Base-by-base conservation (phyloP, 1,284 basidiomycete species). In the Sphaerobolus stellatus region DNA sequence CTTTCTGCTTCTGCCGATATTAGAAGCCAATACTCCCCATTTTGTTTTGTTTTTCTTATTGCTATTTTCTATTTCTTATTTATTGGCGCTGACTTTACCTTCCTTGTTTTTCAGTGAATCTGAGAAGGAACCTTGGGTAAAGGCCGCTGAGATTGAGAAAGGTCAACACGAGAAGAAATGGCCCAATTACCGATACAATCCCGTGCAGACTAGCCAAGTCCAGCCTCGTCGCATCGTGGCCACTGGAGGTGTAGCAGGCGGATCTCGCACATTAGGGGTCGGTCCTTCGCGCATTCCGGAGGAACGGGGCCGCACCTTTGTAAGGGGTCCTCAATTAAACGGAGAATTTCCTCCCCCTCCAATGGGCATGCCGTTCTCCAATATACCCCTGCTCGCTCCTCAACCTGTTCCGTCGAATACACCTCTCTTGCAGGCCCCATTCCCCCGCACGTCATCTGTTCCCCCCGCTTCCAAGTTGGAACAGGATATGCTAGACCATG, bases 181-280 rank as follows among this genome's bases (percentile, higher is more conserved):
- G 62, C 82, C 82, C 0, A 68, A 71, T 49, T 84, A 83, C 65
- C 71, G 74, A 57, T 84, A 78, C 59, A 60, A 64, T 2, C 77
- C 77, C 40, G 8, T 63, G 7, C 52, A 54, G 33, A 47, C 7
- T n/a, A 54, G 22, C 5, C 52, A 46, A 29, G 25, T 34, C 1
- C 44, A 30, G 9, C 14, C 22, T 18, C 16, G 34, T 8, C 38
- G 29, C 27, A 20, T 20, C 16, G 34, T 28, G 9, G 24, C 22
- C 33, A 18, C 18, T 18, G 25, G 33, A 24, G 28, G 13, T 13
- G 16, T 7, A 5, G 33, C 36, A 3, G 40, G 27, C 9, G 50
- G 50, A 11, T 22, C 31, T 22, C 49, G 49, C 18, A 29, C 20
- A 14, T 7, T 14, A n/a, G 18, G 20, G n/a, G 20, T 27, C n/a